Evolutionary conservation across 306 rosid species (phyloP).

Genomic region (Rosa multiflora): DNA sequence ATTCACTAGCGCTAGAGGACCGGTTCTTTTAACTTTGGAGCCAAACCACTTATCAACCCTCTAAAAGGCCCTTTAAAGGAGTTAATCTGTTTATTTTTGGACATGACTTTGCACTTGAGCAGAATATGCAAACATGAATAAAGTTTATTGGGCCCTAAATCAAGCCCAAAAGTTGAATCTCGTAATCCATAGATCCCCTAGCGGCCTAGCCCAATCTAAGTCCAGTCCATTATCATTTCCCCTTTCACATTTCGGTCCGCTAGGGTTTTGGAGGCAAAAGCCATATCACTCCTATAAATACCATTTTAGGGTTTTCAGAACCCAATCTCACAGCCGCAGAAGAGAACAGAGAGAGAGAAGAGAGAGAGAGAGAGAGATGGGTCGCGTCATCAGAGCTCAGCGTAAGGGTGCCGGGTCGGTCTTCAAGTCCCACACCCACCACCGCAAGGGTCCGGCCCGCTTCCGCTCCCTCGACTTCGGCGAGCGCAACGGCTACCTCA

Average conservation of each 20-base stretch:
- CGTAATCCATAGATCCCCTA: not conserved
- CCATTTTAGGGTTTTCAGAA: not conserved
- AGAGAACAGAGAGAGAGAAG: no score
- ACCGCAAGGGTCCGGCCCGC: conserved; percentile 25
- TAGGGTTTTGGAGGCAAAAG: not conserved
- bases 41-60: not conserved
- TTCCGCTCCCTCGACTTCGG: conserved; percentile 24
- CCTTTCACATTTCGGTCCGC: not conserved
- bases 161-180: not conserved
- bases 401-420: conserved; percentile 27
- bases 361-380: not conserved
- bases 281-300: not conserved
- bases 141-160: not conserved
- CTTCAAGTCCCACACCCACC: conserved; percentile 29
- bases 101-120: no score
- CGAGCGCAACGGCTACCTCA: conserved; percentile 28
- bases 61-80: no score
- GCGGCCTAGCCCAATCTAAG: no score
- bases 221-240: not conserved
- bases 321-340: not conserved
- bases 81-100: not conserved
- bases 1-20: no score
- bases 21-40: no score
- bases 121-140: no score
- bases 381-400: conserved; percentile 23